Evolutionary conservation across 805 yeast species (phyloP).

Genomic region (Zygosaccharomyces bisporus): DNA sequence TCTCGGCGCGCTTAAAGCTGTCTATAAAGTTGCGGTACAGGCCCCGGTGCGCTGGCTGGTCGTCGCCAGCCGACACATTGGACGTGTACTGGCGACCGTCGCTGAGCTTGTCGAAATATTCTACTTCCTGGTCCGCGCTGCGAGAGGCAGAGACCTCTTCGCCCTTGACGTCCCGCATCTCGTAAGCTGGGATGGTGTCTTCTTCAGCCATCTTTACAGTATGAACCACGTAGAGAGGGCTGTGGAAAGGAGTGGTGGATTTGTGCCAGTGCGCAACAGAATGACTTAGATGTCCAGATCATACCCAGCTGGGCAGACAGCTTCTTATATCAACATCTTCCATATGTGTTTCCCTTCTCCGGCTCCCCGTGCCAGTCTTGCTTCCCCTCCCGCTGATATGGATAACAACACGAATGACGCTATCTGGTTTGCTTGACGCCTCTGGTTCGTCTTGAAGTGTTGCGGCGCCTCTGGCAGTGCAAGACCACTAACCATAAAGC

Average conservation of each 20-base stretch:
- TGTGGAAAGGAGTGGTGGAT: not conserved
- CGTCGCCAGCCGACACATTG: not conserved
- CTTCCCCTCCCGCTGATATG: not conserved
- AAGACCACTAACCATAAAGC: too few species aligned
- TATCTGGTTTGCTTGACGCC: not conserved
- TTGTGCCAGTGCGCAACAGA: not conserved
- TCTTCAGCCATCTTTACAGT: not conserved
- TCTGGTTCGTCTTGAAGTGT: too few species aligned
- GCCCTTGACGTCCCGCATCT: constrained; percentile 18
- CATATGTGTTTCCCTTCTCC: not conserved
- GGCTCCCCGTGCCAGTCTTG: too few species aligned
- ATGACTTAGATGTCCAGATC: too few species aligned
- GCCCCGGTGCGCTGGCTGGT: not conserved
- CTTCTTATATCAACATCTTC: not conserved
- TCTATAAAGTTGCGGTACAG: constrained; percentile 37
- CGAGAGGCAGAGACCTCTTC: constrained; percentile 2
- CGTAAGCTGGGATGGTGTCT: constrained; percentile 15
- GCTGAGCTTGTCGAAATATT: constrained; percentile 21
- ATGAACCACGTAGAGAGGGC: too few species aligned
- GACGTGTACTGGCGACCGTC: constrained; percentile 3
- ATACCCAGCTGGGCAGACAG: too few species aligned
- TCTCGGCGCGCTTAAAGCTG: constrained; percentile 41
- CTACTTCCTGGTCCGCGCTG: constrained; percentile 24
- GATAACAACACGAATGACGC: not conserved
- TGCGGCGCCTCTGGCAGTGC: not conserved